These are phyloP conservation scores for Wickerhamomyces sp. DNA, from an alignment of 1,139 yeast genomes.

Conservation along the genomic window DNA sequence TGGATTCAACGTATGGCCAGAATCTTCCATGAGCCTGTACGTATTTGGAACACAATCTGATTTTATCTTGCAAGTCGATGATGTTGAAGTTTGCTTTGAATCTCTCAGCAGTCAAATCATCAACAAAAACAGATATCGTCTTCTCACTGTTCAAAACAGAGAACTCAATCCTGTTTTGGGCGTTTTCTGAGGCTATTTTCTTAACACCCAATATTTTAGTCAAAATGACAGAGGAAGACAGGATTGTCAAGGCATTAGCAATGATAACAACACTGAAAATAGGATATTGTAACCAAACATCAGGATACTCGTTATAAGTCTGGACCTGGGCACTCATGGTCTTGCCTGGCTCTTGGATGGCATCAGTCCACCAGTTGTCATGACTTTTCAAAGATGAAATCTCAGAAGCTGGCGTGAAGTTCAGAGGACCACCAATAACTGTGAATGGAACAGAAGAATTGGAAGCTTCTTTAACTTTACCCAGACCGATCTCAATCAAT, in stretches of 20 bases:
- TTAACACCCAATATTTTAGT: constrained; percentile 13
- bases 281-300: constrained; percentile 41
- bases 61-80: constrained; percentile 13
- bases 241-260: constrained; percentile 20
- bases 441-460: constrained; percentile 14
- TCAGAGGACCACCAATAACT: constrained; percentile 26
- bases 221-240: constrained; percentile 19
- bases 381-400: constrained; percentile 15
- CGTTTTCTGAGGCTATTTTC: constrained; percentile 6
- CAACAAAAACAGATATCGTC: constrained; percentile 10
- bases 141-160: constrained; percentile 8
- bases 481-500: constrained; percentile 19
- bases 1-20: constrained; percentile 23
- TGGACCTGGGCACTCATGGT: constrained; percentile 19
- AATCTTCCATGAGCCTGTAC: constrained; percentile 22
- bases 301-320: constrained; percentile 24
- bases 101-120: constrained; percentile 2
- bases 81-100: constrained; percentile 12
- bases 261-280: constrained; percentile 27
- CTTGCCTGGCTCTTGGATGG: constrained; percentile 19
- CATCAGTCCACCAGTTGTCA: constrained; percentile 28
- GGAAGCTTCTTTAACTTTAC: constrained; percentile 17
- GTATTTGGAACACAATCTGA: constrained; percentile 17
- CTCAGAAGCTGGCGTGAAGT: constrained; percentile 19
- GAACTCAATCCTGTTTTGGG: constrained; percentile 12